Percentiles rank a stretch among this genome's conserved stretches.
Evolutionary conservation across 176 grass and related monocot species (phyloP).

Genomic region (Alopecurus myosuroides): DNA sequence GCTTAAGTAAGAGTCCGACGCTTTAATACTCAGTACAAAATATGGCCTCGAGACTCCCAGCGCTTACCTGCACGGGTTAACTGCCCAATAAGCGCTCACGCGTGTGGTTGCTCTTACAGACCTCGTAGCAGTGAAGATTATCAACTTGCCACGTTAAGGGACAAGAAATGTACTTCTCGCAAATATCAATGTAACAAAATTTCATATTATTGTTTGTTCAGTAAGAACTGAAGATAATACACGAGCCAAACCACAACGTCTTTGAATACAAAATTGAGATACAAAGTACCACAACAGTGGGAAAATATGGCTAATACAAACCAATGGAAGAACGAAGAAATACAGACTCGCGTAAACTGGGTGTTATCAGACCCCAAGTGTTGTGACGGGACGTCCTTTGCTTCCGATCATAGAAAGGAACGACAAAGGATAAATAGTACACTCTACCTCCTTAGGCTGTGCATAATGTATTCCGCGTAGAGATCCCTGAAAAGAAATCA

Average conservation of each 20-base stretch:
- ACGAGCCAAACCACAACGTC: slow-evolving; percentile 8
- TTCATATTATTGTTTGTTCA: not conserved
- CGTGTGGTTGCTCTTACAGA: too few species aligned
- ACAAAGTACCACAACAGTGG: not conserved
- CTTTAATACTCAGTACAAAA: too few species aligned
- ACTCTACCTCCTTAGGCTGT: slow-evolving; percentile 59
- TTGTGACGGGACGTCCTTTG: not conserved
- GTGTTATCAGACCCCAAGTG: slow-evolving; percentile 16
- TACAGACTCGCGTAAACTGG: slow-evolving; percentile 9
- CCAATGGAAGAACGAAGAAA: not conserved
- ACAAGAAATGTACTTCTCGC: too few species aligned
- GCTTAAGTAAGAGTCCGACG: too few species aligned
- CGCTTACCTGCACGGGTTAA: too few species aligned
- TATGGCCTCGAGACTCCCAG: too few species aligned
- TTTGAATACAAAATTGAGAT: slow-evolving; percentile 3
- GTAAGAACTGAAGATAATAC: slow-evolving; percentile 23
- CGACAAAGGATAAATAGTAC: not conserved
- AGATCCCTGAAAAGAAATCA: slow-evolving; percentile 55
- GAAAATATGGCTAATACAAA: slow-evolving; percentile 12
- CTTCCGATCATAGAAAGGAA: not conserved
- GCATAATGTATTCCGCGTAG: slow-evolving; percentile 73
- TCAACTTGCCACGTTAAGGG: too few species aligned
- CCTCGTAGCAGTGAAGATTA: too few species aligned
- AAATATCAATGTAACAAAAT: not conserved
- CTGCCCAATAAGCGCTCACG: too few species aligned